Conservation (phyloP, 306 rosid species). For the Mimosa pudica region DNA sequence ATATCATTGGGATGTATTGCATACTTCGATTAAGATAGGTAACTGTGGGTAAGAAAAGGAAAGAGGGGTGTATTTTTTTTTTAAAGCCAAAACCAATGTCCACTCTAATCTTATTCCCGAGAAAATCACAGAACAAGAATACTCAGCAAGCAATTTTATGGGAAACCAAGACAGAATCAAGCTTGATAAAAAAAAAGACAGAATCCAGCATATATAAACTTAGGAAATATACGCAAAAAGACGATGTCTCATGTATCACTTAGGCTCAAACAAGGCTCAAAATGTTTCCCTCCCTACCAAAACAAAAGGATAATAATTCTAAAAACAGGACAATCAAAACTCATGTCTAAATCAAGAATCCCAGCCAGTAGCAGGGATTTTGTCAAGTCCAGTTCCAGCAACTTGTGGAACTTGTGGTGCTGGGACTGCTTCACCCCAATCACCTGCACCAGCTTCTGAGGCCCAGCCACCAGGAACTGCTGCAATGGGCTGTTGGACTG, state of each 20-base stretch:
- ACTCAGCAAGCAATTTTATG: too few species aligned
- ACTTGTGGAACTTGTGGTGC: constrained; percentile 2
- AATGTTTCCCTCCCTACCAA: neutral
- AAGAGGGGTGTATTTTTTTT: too few species aligned
- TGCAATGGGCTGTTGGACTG: constrained; percentile 32
- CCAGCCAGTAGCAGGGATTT: constrained; percentile 38
- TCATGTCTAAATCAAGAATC: constrained; percentile 11
- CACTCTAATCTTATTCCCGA: neutral
- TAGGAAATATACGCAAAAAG: neutral
- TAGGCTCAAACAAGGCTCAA: neutral
- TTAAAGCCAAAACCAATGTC: neutral
- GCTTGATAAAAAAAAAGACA: neutral
- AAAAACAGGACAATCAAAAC: constrained; percentile 1
- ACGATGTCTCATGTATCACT: constrained; percentile 2
- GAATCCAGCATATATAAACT: constrained; percentile 6
- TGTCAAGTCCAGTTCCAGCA: constrained; percentile 1
- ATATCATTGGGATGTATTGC: too few species aligned
- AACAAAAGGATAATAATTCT: neutral
- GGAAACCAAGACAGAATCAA: too few species aligned
- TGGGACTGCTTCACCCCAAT: constrained; percentile 39
- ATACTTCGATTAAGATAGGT: too few species aligned
- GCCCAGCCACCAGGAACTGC: constrained; percentile 38
- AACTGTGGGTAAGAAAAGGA: too few species aligned
- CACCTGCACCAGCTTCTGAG: constrained; percentile 35
- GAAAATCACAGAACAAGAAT: neutral